phyloP scores from a whole-genome alignment of 768 basidiomycete species.

The Lactifluus hygrophoroides region DNA sequence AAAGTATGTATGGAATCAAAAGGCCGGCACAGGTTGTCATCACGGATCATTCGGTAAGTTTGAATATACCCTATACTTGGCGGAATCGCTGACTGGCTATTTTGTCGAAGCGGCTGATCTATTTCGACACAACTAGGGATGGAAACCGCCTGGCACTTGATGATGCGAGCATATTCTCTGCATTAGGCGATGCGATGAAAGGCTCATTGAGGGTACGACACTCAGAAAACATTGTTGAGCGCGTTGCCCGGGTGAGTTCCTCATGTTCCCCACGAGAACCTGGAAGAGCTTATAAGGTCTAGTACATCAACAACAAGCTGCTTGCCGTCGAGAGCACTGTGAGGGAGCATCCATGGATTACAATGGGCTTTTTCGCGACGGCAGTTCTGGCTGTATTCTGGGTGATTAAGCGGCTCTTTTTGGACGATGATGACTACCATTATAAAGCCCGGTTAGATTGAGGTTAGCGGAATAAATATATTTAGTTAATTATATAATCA shows the following conservation, averaged over 20 bases:
- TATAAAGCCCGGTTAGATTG: conserved; percentile 15
- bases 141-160: conserved; percentile 51
- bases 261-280: not conserved
- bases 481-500: not conserved
- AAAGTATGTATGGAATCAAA: conserved; percentile 78
- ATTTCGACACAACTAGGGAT: conserved; percentile 60
- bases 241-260: conserved; percentile 49
- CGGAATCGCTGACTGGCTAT: not conserved
- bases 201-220: conserved; percentile 45
- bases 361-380: conserved; percentile 21
- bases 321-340: conserved; percentile 24
- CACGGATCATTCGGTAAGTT: conserved; percentile 69
- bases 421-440: conserved; percentile 14
- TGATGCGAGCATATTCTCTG: conserved; percentile 48
- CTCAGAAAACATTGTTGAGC: conserved; percentile 65
- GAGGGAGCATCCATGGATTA: conserved; percentile 23
- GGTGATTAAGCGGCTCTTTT: conserved; percentile 22
- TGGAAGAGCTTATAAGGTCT: not conserved
- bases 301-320: conserved; percentile 29
- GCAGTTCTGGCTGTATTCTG: conserved; percentile 20
- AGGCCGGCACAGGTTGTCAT: conserved; percentile 47
- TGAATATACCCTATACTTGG: not conserved
- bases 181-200: conserved; percentile 56
- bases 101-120: conserved; percentile 49
- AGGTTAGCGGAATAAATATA: not conserved